Evolutionary conservation across 208 protist species (phyloP), one percentile per base, ranked within the genome.

Genomic region (Leishmania tarentolae): DNA sequence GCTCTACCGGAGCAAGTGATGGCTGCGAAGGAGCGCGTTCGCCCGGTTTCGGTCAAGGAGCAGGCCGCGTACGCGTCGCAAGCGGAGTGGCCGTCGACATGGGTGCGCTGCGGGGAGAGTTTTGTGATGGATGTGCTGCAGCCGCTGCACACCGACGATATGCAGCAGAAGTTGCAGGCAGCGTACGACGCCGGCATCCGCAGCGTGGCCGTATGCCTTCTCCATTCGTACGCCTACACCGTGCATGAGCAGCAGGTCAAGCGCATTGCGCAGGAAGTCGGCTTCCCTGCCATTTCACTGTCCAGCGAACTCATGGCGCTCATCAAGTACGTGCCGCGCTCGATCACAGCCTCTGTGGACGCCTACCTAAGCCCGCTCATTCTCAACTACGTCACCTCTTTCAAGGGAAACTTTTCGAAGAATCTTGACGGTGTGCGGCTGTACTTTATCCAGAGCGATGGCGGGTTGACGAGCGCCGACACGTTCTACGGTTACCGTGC

Each of bases 341-440:
- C 98, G 24, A 93, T 94, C 75, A 99, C 98, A 17, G 89, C 98
- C 42, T 98, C 90, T 46, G 98, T 98, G 8, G 98, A 99, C 87
- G 98, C 98, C 31, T 99, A 99, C 89, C 92, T 99, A 5, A 99
- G 96, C 46, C 98, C 98, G 24, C 83, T 94, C 31, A 98, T 99
- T 65, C 74, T 88, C 15, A 79, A 88, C 65, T 99, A 98, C 85
- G 85, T 98, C 28, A 71, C 83, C 57, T 82, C 77, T 37, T 98
- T 98, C 83, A 84, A 83, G 80, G 52, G 70, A 37, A 90, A 92
- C 77, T 94, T 94, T 83, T 71, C 61, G 15, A 44, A 91, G 47
- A 57, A 88, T 53, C 76, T 92, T 17, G 56, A 78, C n/a, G 84
- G 85, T 21, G 90, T 96, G 50, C 87, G 87, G 65, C 85, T 97